Conservation (phyloP, 2,329 filamentous ascomycete species). For the Sphaerulina musiva region DNA sequence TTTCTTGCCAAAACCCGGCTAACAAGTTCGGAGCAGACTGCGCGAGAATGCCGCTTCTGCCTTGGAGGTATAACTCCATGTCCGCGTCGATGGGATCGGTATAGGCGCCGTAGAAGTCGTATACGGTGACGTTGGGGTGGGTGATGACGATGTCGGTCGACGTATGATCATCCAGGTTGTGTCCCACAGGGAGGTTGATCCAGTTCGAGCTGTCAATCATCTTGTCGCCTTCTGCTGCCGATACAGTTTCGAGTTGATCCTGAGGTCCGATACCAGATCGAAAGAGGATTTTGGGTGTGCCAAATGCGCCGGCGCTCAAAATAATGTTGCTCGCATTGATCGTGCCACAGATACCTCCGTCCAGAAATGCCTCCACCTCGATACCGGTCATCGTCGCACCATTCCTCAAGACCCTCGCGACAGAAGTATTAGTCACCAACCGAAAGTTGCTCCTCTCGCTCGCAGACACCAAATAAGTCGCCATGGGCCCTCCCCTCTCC, state of each 20-base stretch:
- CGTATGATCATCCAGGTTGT: conserved; percentile 49
- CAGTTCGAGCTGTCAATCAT: conserved; percentile 42
- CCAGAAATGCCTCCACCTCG: conserved; percentile 54
- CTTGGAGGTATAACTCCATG: conserved; percentile 38
- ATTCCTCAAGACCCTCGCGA: conserved; percentile 59
- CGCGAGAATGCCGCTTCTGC: conserved; percentile 54
- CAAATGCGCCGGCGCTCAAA: conserved; percentile 51
- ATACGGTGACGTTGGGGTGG: conserved; percentile 51
- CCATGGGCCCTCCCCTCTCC: conserved; percentile 62
- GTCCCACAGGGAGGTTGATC: conserved; percentile 48
- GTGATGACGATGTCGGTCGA: conserved; percentile 52
- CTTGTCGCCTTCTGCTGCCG: conserved; percentile 41
- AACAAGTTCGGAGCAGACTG: conserved; percentile 62
- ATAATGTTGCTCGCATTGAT: conserved; percentile 58
- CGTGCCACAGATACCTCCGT: conserved; percentile 52
- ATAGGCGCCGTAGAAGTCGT: conserved; percentile 61
- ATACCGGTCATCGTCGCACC: conserved; percentile 59
- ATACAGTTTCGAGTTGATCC: conserved; percentile 46
- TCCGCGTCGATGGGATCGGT: conserved; percentile 39
- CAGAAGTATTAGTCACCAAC: conserved; percentile 59
- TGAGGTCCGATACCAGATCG: conserved; percentile 57
- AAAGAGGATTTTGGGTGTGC: conserved; percentile 59
- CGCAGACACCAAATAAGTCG: conserved; percentile 62
- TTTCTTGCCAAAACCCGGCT: conserved; percentile 56
- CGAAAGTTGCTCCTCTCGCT: conserved; percentile 57